Base-by-base conservation (phyloP, 108 stramenopile genomes). In the Nannochloropsis gaditana region DNA sequence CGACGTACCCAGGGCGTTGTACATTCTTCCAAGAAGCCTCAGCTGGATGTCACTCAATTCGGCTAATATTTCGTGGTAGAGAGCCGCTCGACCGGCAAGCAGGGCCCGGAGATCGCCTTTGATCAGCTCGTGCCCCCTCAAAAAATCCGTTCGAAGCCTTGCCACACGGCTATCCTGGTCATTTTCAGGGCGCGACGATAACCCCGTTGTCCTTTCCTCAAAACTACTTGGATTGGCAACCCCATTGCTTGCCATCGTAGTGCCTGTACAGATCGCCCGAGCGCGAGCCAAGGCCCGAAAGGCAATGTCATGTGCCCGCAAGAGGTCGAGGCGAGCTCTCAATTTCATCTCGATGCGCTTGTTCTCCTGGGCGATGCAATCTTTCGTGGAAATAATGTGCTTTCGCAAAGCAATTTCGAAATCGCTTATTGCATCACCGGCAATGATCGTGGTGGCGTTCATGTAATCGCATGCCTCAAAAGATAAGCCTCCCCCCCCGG, bases 271-370 rank as follows among this genome's bases (percentile, higher is more conserved):
- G 31, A 31, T 31, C 31, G 31, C 31, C 59, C 59, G 59, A 73
- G 59, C 59, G 59, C 59, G n/a, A n/a, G 8, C 59, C 59, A 73
- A n/a, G 59, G 59, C 59, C 59, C 59, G 59, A 73, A 73, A 73
- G 59, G 59, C 59, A n/a, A n/a, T n/a, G 59, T 73, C 59, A n/a
- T 73, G 59, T 73, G 15, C 19, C 59, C n/a, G 15, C n/a, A 73
- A n/a, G 19, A 73, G 59, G 59, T 73, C 59, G 2, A 73, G 6
- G 8, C 59, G 59, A n/a, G 59, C 59, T 73, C n/a, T 73, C 59
- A 73, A n/a, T n/a, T 73, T 73, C 8, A n/a, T n/a, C 59, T 73
- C 59, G 4, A 8, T 73, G 19, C 59, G 59, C n/a, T 2, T 15
- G 6, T 73, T 73, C 59, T 73, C 59, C 3, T 73, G 4, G 2